Base-by-base conservation (phyloP, 176 grass and related monocot species). In the Elymus sibiricus region DNA sequence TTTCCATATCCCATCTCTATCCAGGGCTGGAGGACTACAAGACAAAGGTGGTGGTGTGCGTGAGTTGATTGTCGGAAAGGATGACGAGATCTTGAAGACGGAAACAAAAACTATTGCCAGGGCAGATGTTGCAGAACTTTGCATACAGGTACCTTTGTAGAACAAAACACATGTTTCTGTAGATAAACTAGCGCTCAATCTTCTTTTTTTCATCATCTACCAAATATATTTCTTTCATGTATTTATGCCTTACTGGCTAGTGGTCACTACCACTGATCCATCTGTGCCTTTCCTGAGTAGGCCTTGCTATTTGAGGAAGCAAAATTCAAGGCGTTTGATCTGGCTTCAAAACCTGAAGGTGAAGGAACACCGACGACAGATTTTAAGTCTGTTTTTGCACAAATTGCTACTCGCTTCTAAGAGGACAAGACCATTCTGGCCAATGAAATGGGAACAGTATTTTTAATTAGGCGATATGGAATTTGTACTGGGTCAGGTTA, bases 331-430 rank as follows among this genome's bases (percentile, higher is more conserved):
- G 93, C 96, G 32, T 91, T 95, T 89, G 96, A 95, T 91, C 88
- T 98, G 38, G 93, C 96, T 69, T 98, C 93, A 76, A 98, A 94
- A 78, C 93, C 93, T n/a, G 96, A 98, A 78, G 96, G 93, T 76
- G 92, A 93, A 86, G 96, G 93, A 76, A 86, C 74, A 60, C 96
- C 96, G 7, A 98, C 91, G 2, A 88, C 88, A 13, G 96, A 95
- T 43, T 95, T 95, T 78, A 92, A 76, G 82, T 56, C 86, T 68
- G 86, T 95, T 53, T 98, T 98, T 74, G 82, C 93, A 38, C 88
- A 91, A 84, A 66, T 98, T 77, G 86, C 35, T 70, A 82, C 90
- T 75, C 89, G 78, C 64, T 98, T 98, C 70, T 98, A 83, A 95
- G 85, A 42, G 37, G 78, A 69, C 34, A 83, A 67, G 38, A 44